Evolutionary conservation across 2,329 filamentous ascomycete genomes (phyloP), one percentile per base, ranked within the genome.

Genomic region (Arthrobotrys sphaeroides): DNA sequence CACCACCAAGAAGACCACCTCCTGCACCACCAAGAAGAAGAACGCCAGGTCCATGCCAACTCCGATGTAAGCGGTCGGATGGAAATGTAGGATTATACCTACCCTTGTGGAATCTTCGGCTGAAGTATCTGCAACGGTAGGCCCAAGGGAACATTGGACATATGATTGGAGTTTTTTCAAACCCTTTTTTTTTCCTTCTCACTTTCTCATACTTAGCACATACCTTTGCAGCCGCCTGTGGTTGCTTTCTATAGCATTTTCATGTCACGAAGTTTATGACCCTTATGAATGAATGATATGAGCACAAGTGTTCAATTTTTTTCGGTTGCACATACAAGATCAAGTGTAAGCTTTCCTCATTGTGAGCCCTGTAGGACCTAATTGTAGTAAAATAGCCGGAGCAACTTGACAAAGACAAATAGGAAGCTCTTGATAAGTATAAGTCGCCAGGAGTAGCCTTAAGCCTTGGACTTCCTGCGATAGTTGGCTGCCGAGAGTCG

Each of bases 241-340:
- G 28, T 1, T 24, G 12, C n/a, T n/a, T n/a, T 20, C 9, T 64
- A 16, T 36, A 51, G 43, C 42, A 64, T 26, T 49, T 64, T 36
- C 26, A 36, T 64, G 51, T 62, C 24, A 64, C 42, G 60, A 64
- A 64, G 31, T n/a, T 51, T 20, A 55, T 38, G 51, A 55, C 31
- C 13, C 55, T 55, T n/a, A n/a, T n/a, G n/a, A n/a, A 66, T 24
- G 45, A 66, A 66, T 55, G 33, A 66, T 51, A 51, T 64, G 60
- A 64, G 43, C 18, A 51, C 33, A n/a, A 43, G 12, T 51, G 12
- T 42, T 20, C 45, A 65, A 24, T 16, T 26, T 43, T 65, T 22
- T 26, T 47, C 9, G 51, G 18, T 38, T 55, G 10, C 28, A 55
- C 2, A 47, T 26, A 18, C 3, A n/a, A 13, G 26, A 47, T 26